A percentile compares a stretch with the other conserved stretches of the same genome.
These are phyloP conservation scores for Debaryomyces sp. DNA, from an alignment of 1,139 yeast genomes.

Conservation along the genomic window DNA sequence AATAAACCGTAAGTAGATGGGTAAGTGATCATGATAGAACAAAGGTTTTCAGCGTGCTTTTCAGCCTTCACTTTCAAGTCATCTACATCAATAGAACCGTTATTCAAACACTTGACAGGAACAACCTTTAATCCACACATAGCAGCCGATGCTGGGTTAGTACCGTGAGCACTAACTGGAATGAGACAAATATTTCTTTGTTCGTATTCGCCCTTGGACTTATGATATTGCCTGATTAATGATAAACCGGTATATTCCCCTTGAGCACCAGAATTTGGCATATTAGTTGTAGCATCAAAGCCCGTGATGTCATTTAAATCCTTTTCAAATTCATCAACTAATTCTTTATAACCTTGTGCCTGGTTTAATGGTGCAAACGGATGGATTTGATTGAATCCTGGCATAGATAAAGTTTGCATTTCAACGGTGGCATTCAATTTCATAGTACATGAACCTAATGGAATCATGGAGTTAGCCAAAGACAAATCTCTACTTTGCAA, in stretches of 20 bases:
- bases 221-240: conserved; percentile 78
- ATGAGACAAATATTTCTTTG: conserved; percentile 86
- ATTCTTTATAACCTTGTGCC: conserved; percentile 78
- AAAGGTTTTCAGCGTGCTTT: conserved; percentile 68
- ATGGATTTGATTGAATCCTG: conserved; percentile 84
- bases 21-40: conserved; percentile 94
- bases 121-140: conserved; percentile 96
- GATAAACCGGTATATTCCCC: conserved; percentile 96
- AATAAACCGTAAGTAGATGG: conserved; percentile 97
- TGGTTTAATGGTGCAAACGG: conserved; percentile 92
- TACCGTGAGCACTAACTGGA: conserved; percentile 97
- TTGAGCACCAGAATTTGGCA: conserved; percentile 98
- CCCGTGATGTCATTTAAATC: conserved; percentile 96
- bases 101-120: conserved; percentile 80
- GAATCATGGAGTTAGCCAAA: conserved; percentile 94
- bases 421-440: conserved; percentile 93
- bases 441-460: conserved; percentile 98
- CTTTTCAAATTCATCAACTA: conserved; percentile 73
- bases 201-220: conserved; percentile 64
- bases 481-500: conserved; percentile 90
- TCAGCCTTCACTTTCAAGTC: conserved; percentile 78
- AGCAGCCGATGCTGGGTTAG: conserved; percentile 98
- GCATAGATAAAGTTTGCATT: conserved; percentile 94
- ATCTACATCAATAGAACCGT: conserved; percentile 82
- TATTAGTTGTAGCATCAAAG: conserved; percentile 84